Evolutionary conservation across 2,329 filamentous ascomycete genomes (phyloP), one percentile per base, ranked within the genome.

Genomic region (Penicillium sp.): DNA sequence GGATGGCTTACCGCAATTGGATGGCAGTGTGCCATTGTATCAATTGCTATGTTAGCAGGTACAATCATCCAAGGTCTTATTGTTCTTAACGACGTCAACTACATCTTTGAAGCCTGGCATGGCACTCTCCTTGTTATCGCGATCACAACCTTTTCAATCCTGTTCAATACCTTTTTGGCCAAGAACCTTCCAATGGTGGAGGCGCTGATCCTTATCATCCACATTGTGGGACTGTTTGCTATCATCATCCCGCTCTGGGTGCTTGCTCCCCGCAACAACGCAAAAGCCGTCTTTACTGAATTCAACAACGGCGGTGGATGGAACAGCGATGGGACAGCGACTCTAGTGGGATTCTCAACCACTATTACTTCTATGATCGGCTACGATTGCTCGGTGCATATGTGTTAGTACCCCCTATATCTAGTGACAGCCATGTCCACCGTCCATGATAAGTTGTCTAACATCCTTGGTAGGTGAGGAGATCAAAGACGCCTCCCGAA

Each of bases 11-110:
- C 73, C 53, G 76, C 76, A 23, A 75, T 78, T 45, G 78, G 77
- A 19, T 83, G 80, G 81, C 80, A 83, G 61, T 77, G 75, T 55
- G 77, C 79, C 19, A 76, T 81, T 26, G 79, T 79, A 7, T 75
- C 77, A 4, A 78, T 79, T 53, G 76, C 76, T 13, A 81, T 79
- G 69, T 74, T 82, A 17, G 78, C 78, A 7, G 81, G 78, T 2
- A 78, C 74, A 5, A 78, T 80, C 46, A 78, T 83, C 3, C 80
- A 83, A 66, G 81, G 79, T 0, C 64, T 84, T 5, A 73, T 81
- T 13, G 74, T 79, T 21, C 68, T 84, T 35, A 82, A 82, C 62
- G 69, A 81, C 53, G 72, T 74, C 1, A 69, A 68, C 2, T 83
- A 83, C 62, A 65, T 64, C 13, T 74, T 77, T 1, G 69, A 81